Evolutionary conservation across 495 filamentous ascomycete species (phyloP).

Genomic region (Bacidia gigantensis): DNA sequence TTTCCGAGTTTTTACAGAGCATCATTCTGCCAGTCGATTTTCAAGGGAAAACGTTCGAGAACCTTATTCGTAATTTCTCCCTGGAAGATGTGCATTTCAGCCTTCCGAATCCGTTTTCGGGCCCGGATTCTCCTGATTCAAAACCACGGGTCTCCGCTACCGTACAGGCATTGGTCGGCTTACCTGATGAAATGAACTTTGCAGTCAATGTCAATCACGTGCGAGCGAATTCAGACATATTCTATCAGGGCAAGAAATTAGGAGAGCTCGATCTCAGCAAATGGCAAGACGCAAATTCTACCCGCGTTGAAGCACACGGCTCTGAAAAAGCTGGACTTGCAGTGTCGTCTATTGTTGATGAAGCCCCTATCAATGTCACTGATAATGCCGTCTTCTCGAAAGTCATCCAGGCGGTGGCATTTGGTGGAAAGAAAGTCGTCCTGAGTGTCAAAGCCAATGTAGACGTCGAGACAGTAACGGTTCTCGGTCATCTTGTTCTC

Average conservation of each 20-base stretch:
- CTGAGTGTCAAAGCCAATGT: slow-evolving; percentile 68
- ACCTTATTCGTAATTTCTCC: slow-evolving; percentile 73
- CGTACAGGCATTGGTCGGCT: slow-evolving; percentile 56
- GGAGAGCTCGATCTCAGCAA: slow-evolving; percentile 60
- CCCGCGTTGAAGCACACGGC: slow-evolving; percentile 38
- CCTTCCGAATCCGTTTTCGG: slow-evolving; percentile 62
- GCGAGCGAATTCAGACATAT: slow-evolving; percentile 63
- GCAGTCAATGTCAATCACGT: slow-evolving; percentile 59
- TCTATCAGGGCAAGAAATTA: slow-evolving; percentile 57
- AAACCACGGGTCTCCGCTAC: slow-evolving; percentile 68
- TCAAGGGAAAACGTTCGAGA: slow-evolving; percentile 63
- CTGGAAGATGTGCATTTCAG: slow-evolving; percentile 71
- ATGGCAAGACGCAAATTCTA: slow-evolving; percentile 82
- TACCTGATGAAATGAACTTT: slow-evolving; percentile 81
- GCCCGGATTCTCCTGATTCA: slow-evolving; percentile 58
- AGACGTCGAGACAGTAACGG: slow-evolving; percentile 66
- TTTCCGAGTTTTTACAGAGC: slow-evolving; percentile 63
- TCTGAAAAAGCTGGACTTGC: slow-evolving; percentile 43
- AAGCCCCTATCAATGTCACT: slow-evolving; percentile 71
- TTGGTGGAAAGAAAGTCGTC: slow-evolving; percentile 47
- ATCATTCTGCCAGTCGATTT: slow-evolving; percentile 76
- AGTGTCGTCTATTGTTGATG: slow-evolving; percentile 58
- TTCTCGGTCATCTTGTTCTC: slow-evolving; percentile 63
- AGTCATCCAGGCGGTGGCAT: slow-evolving; percentile 60
- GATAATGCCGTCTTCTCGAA: slow-evolving; percentile 60